phyloP scores from a whole-genome alignment of 305 asterid genomes.

The Fraxinus platypoda region DNA sequence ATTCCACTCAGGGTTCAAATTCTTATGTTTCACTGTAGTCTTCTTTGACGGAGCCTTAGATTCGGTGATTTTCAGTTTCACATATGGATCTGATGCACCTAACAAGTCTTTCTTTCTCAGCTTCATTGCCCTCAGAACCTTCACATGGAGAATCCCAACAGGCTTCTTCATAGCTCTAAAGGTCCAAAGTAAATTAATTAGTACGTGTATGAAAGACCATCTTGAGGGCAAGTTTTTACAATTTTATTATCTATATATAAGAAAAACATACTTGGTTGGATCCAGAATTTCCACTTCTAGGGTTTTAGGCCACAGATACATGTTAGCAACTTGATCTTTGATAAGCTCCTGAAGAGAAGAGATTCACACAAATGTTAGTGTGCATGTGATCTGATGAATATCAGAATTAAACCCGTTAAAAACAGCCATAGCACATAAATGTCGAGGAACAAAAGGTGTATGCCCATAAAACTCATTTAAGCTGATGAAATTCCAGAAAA shows the following conservation, averaged over 20 bases:
- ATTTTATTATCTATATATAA: background rate
- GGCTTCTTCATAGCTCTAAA: conserved; percentile 92
- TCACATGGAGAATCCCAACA: conserved; percentile 89
- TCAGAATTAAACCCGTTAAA: background rate
- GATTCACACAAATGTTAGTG: conserved; percentile 17
- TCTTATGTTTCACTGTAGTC: conserved; percentile 78
- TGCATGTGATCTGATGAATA: background rate
- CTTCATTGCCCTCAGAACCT: conserved; percentile 73
- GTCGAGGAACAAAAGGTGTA: background rate
- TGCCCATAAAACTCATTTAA: background rate
- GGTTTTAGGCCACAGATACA: conserved; percentile 10
- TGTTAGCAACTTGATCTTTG: conserved; percentile 12
- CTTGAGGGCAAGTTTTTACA: conserved; percentile 13
- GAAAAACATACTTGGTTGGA: background rate
- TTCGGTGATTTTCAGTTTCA: conserved; percentile 84
- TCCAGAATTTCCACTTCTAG: conserved; percentile 9
- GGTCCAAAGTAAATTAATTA: conserved; percentile 21
- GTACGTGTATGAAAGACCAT: conserved; percentile 1
- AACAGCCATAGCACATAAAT: background rate
- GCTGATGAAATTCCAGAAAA: background rate
- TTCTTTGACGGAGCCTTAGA: conserved; percentile 93
- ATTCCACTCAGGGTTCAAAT: conserved; percentile 93
- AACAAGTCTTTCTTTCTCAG: conserved; percentile 85
- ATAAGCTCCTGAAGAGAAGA: conserved; percentile 8
- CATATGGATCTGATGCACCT: conserved; percentile 96